Conservation (phyloP, 1,139 yeast genomes). For the Blastobotrys elegans region DNA sequence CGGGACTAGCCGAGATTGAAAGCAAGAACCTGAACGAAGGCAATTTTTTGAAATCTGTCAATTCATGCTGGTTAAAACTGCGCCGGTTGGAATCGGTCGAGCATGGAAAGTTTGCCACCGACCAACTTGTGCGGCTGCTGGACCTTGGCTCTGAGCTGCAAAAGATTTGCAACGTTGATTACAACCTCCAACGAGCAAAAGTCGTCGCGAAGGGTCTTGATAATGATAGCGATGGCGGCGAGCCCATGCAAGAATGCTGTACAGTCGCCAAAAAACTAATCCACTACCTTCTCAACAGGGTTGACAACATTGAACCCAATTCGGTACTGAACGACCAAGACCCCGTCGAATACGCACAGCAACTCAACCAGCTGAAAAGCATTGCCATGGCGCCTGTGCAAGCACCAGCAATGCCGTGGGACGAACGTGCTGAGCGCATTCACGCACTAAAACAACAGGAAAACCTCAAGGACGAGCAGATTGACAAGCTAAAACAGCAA, state of each 20-base stretch:
- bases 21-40: slow-evolving; percentile 19
- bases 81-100: background rate
- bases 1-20: slow-evolving; percentile 17
- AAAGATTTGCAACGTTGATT: background rate
- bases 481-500: slow-evolving; percentile 24
- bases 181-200: slow-evolving; percentile 7
- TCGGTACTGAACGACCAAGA: background rate
- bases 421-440: slow-evolving; percentile 17
- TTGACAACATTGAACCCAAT: slow-evolving; percentile 8
- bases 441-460: slow-evolving; percentile 19
- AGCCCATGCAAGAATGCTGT: background rate
- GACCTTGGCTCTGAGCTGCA: slow-evolving; percentile 6
- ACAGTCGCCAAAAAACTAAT: background rate
- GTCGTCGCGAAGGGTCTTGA: slow-evolving; percentile 10
- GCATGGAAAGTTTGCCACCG: background rate
- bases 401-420: slow-evolving; percentile 24
- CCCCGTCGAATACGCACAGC: background rate
- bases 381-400: background rate
- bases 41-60: slow-evolving; percentile 12
- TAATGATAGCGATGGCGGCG: background rate
- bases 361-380: slow-evolving; percentile 4
- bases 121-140: background rate
- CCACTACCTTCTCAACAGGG: slow-evolving; percentile 8
- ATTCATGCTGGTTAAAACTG: slow-evolving; percentile 6
- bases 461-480: slow-evolving; percentile 21